Percentiles rank a stretch among this genome's conserved stretches.
Evolutionary conservation across 1,139 yeast genomes (phyloP).

Genomic region (Yamadazyma trypodendri): DNA sequence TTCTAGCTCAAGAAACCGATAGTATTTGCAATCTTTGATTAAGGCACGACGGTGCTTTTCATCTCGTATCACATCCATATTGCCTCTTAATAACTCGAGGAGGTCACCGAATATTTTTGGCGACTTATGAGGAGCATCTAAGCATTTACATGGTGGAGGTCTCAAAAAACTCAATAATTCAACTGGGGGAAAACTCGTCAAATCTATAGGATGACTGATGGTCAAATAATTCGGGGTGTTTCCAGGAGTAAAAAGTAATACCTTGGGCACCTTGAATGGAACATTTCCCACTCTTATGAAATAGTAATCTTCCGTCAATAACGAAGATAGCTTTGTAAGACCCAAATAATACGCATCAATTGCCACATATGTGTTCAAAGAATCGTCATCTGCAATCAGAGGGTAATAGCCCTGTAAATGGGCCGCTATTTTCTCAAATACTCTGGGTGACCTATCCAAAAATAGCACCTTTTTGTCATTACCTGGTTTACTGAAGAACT

Average conservation of each 20-base stretch:
- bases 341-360: slow-evolving; percentile 76
- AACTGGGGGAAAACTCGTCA: not conserved
- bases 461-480: slow-evolving; percentile 51
- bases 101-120: slow-evolving; percentile 61
- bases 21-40: slow-evolving; percentile 71
- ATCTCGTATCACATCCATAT: slow-evolving; percentile 41
- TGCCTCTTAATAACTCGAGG: slow-evolving; percentile 57
- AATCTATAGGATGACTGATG: slow-evolving; percentile 51
- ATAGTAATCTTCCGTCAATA: slow-evolving; percentile 51
- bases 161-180: slow-evolving; percentile 50
- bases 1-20: slow-evolving; percentile 71
- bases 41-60: slow-evolving; percentile 58
- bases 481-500: slow-evolving; percentile 37
- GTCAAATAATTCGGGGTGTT: slow-evolving; percentile 78
- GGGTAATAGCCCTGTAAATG: slow-evolving; percentile 82
- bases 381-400: slow-evolving; percentile 50
- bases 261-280: slow-evolving; percentile 58
- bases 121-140: slow-evolving; percentile 52
- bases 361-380: slow-evolving; percentile 59
- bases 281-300: slow-evolving; percentile 62
- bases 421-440: slow-evolving; percentile 62
- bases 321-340: slow-evolving; percentile 52
- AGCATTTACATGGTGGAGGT: slow-evolving; percentile 76
- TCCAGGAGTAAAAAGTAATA: slow-evolving; percentile 54
- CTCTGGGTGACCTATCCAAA: slow-evolving; percentile 73